Conservation (phyloP, 2,329 filamentous ascomycete species). For the Cordyceps sp. region DNA sequence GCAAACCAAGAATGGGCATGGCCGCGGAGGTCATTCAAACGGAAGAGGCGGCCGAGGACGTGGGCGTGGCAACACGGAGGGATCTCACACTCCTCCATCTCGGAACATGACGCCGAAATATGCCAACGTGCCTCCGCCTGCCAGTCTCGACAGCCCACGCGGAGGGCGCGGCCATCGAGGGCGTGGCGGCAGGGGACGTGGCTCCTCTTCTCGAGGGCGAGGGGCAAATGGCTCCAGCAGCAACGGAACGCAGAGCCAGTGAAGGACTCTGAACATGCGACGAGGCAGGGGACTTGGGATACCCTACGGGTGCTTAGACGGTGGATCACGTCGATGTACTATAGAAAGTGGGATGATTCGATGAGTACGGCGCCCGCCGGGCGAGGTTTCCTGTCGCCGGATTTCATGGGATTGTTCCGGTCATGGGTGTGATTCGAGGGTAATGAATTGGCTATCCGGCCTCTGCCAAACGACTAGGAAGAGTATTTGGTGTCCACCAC, state of each 20-base stretch:
- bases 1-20: slow-evolving; percentile 14
- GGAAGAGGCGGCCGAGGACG: slow-evolving; percentile 14
- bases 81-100: slow-evolving; percentile 6
- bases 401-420: too few species aligned
- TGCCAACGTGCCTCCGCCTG: slow-evolving; percentile 43
- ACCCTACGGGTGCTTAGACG: too few species aligned
- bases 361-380: too few species aligned
- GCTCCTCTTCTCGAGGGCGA: slow-evolving; percentile 17
- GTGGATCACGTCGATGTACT: too few species aligned
- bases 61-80: slow-evolving; percentile 12
- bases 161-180: slow-evolving; percentile 22
- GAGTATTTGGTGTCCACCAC: too few species aligned
- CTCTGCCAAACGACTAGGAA: too few species aligned
- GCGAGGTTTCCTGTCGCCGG: too few species aligned
- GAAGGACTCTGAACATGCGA: too few species aligned
- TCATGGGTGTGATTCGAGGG: too few species aligned
- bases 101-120: slow-evolving; percentile 19
- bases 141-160: slow-evolving; percentile 30
- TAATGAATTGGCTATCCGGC: too few species aligned
- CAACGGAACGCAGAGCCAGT: neutral
- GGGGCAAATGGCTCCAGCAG: slow-evolving; percentile 9
- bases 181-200: slow-evolving; percentile 22
- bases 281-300: too few species aligned
- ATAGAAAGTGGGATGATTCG: too few species aligned
- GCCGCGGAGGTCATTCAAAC: slow-evolving; percentile 7